Evolutionary conservation across 306 rosid species (phyloP), one percentile per base, ranked within the genome.

Genomic region (Senna tora): DNA sequence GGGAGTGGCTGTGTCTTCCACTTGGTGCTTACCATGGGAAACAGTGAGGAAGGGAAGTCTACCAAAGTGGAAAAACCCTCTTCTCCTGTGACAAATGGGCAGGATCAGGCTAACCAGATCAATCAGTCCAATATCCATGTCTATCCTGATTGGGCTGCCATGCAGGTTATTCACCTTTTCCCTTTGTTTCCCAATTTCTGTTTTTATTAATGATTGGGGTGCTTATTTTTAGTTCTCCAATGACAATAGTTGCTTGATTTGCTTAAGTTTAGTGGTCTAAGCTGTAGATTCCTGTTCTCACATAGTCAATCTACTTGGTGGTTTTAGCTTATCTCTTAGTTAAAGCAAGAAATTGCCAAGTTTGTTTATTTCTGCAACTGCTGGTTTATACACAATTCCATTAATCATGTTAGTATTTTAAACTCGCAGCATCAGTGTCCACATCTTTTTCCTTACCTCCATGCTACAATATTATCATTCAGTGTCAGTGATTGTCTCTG

Each of bases 81-180:
- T 65, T 86, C 96, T 81, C 96, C 96, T 1, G 75, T 73, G 42
- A 59, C 87, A 52, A 77, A 9, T 77, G 60, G 39, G 62, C 87
- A 94, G 97, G 93, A 91, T 79, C 90, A 82, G 66, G 67, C 84
- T 39, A 83, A 68, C 70, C 89, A 69, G 72, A 19, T 76, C 28
- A 79, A 75, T 81, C 97, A 79, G 71, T 36, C 84, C 47, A 89
- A 80, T 75, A 1, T 86, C 60, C 91, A 91, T 56, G 90, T 86
- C 55, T 89, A 89, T 81, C 90, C 93, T 81, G 99, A 95, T 75
- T 95, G 99, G 99, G 89, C 92, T 55, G 84, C 99, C 51, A 87
- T 95, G 97, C 99, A 95, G 97, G 99, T 95, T 84, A 67, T 43
- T 54, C 59, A 54, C 36, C 68, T 58, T 46, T 59, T 71, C 6